These are phyloP conservation scores for Fraxinus sp. DNA, from an alignment of 305 asterid genomes.

Conservation along the genomic window DNA sequence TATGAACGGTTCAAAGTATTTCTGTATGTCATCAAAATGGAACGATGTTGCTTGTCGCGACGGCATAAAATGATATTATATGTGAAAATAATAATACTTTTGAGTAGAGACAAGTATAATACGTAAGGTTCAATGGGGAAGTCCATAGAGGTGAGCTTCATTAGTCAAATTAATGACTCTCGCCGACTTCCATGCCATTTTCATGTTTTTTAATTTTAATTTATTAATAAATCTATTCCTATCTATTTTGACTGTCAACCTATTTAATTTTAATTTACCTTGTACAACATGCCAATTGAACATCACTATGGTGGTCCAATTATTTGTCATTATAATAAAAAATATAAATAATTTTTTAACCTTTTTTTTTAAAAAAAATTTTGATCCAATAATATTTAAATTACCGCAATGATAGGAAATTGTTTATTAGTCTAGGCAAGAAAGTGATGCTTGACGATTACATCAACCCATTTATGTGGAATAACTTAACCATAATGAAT, in stretches of 20 bases:
- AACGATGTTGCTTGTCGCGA: background rate
- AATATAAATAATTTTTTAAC: too few relatives aligned
- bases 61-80: background rate
- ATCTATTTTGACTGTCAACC: background rate
- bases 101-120: background rate
- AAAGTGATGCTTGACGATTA: background rate
- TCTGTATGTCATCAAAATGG: background rate
- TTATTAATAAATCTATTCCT: background rate
- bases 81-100: background rate
- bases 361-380: too few relatives aligned
- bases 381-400: background rate
- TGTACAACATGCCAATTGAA: background rate
- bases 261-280: background rate
- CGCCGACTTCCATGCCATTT: background rate
- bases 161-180: background rate
- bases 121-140: background rate
- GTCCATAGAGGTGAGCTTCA: conserved; percentile 10
- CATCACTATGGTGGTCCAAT: background rate
- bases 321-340: background rate
- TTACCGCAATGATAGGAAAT: background rate
- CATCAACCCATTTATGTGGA: background rate
- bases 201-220: background rate
- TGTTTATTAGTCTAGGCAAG: background rate
- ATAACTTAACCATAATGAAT: background rate
- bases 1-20: too few relatives aligned